Percentiles rank a stretch among this genome's conserved stretches.
These are phyloP conservation scores for Rosellinia necatrix DNA, from an alignment of 2,329 filamentous ascomycete species.

Conservation along the genomic window DNA sequence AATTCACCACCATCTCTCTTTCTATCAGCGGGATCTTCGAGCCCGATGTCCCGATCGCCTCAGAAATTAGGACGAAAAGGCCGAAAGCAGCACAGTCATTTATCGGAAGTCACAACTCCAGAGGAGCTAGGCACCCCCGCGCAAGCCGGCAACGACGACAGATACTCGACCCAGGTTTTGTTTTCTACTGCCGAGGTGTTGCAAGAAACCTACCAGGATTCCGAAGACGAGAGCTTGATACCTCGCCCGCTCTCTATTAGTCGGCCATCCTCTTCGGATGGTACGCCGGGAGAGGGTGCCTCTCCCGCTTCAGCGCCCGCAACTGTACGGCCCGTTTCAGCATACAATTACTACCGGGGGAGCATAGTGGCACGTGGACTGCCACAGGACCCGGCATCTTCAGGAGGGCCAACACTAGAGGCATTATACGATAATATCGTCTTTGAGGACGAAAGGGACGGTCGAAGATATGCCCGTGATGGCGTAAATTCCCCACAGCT, in stretches of 20 bases:
- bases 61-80: slow-evolving; percentile 28
- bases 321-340: background rate
- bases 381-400: slow-evolving; percentile 17
- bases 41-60: slow-evolving; percentile 20
- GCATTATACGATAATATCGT: background rate
- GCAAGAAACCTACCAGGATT: slow-evolving; percentile 15
- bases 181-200: slow-evolving; percentile 21
- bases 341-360: background rate
- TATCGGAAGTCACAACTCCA: slow-evolving; percentile 40
- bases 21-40: slow-evolving; percentile 14
- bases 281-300: background rate
- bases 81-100: slow-evolving; percentile 34
- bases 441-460: background rate
- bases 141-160: slow-evolving; percentile 4
- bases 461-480: background rate
- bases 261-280: background rate
- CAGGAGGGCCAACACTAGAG: slow-evolving; percentile 22
- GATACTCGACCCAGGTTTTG: background rate
- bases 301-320: background rate
- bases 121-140: slow-evolving; percentile 29
- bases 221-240: slow-evolving; percentile 9
- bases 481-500: background rate
- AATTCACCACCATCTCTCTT: slow-evolving; percentile 24
- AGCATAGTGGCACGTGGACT: background rate
- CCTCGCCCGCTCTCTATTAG: slow-evolving; percentile 20